Percentiles rank a stretch among this genome's conserved stretches.
Evolutionary conservation across 768 basidiomycete genomes (phyloP).

Genomic region (Tricholoma flavovirens): DNA sequence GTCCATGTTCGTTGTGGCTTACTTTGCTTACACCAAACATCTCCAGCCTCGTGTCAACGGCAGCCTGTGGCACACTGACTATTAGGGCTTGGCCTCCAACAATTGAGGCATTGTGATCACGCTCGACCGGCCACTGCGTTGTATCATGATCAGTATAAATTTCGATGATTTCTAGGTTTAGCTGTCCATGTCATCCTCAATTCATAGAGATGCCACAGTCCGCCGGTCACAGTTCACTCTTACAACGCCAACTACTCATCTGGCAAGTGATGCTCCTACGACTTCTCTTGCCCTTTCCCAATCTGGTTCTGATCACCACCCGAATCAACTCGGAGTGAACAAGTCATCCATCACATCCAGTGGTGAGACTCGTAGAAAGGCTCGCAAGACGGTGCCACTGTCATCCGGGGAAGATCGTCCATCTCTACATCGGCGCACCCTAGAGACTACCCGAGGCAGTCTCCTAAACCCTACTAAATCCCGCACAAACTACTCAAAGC

Average conservation of each 20-base stretch:
- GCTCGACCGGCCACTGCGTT: neutral
- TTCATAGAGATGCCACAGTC: neutral
- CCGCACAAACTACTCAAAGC: neutral
- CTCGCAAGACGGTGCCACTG: neutral
- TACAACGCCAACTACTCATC: neutral
- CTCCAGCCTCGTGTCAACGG: neutral
- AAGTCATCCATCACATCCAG: neutral
- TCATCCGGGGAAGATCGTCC: neutral
- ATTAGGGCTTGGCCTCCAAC: neutral
- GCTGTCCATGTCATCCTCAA: neutral
- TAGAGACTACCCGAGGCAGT: neutral
- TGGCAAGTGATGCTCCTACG: neutral
- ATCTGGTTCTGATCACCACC: neutral
- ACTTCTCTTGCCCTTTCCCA: neutral
- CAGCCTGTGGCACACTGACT: neutral
- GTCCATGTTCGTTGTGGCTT: neutral
- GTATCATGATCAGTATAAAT: neutral
- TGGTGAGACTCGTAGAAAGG: neutral
- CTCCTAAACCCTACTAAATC: neutral
- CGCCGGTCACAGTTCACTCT: neutral
- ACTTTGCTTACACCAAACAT: neutral
- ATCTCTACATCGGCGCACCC: neutral
- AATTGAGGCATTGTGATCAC: neutral
- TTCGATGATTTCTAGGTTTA: no score
- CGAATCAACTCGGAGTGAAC: neutral